Conservation (phyloP, 2,329 filamentous ascomycete genomes). For the Fusarium buharicum region DNA sequence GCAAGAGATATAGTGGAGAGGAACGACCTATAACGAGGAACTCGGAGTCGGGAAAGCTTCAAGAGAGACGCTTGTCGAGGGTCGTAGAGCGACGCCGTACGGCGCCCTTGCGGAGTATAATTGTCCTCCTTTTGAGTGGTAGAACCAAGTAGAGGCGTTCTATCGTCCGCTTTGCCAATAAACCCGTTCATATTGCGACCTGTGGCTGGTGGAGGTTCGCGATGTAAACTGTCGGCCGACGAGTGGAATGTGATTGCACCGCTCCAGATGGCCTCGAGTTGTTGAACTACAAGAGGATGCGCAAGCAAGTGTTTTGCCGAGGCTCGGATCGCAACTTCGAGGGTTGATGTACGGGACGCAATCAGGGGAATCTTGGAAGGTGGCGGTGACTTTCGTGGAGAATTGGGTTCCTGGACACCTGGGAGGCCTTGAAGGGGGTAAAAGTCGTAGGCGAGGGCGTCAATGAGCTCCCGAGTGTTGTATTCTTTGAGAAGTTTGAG, state of each 20-base stretch:
- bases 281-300: conserved; percentile 90
- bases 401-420: conserved; percentile 52
- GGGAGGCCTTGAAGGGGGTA: conserved; percentile 87
- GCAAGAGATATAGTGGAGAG: conserved; percentile 89
- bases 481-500: conserved; percentile 93
- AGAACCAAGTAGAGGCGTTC: conserved; percentile 63
- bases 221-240: conserved; percentile 84
- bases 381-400: conserved; percentile 49
- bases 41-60: conserved; percentile 89
- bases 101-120: conserved; percentile 61
- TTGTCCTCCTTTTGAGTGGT: conserved; percentile 47
- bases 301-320: conserved; percentile 93
- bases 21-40: conserved; percentile 91
- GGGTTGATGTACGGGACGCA: conserved; percentile 83
- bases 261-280: conserved; percentile 97
- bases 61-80: conserved; percentile 89
- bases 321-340: conserved; percentile 92
- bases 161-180: conserved; percentile 53
- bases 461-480: conserved; percentile 87
- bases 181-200: conserved; percentile 42
- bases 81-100: conserved; percentile 88
- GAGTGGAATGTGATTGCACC: conserved; percentile 96
- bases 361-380: conserved; percentile 61
- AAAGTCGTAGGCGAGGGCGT: conserved; percentile 94
- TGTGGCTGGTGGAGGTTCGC: conserved; percentile 54